Percentiles rank a stretch among this genome's conserved stretches.
phyloP scores from a whole-genome alignment of 768 basidiomycete species.

The Trametes cingulata region DNA sequence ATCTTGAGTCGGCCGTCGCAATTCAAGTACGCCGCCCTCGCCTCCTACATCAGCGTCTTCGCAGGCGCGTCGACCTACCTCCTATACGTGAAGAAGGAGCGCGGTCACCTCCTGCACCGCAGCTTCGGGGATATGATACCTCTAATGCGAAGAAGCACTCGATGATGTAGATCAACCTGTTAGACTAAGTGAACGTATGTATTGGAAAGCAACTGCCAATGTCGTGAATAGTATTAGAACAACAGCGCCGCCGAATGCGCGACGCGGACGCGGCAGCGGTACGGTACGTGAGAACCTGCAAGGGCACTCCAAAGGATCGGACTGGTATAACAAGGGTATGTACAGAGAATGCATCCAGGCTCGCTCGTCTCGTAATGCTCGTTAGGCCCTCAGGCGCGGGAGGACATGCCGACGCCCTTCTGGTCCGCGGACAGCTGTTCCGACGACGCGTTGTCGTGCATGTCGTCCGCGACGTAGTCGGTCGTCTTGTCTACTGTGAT shows the following conservation, averaged over 20 bases:
- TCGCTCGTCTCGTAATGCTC: background rate
- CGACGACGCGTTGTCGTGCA: slow-evolving; percentile 3
- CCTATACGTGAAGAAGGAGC: slow-evolving; percentile 33
- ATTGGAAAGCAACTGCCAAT: background rate
- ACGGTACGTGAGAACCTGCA: background rate
- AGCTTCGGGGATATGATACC: slow-evolving; percentile 18
- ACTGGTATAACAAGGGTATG: slow-evolving; percentile 6
- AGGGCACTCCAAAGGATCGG: background rate
- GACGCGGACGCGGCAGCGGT: background rate
- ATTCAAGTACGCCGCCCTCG: slow-evolving; percentile 38
- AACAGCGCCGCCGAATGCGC: background rate
- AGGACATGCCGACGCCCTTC: slow-evolving; percentile 7
- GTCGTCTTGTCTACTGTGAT: slow-evolving; percentile 31
- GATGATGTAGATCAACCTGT: background rate
- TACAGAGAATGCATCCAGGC: background rate
- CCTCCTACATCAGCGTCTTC: slow-evolving; percentile 35
- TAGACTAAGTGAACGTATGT: background rate
- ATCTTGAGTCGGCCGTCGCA: slow-evolving; percentile 36
- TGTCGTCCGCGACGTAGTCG: slow-evolving; percentile 23
- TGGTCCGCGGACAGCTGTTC: slow-evolving; percentile 7
- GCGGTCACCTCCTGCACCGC: slow-evolving; percentile 36
- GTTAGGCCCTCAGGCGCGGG: background rate
- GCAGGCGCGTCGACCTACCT: slow-evolving; percentile 34
- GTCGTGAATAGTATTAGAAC: background rate
- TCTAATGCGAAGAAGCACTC: slow-evolving; percentile 5